Conservation (phyloP, 345 rosid species). For the Lenwebbia sp. region DNA sequence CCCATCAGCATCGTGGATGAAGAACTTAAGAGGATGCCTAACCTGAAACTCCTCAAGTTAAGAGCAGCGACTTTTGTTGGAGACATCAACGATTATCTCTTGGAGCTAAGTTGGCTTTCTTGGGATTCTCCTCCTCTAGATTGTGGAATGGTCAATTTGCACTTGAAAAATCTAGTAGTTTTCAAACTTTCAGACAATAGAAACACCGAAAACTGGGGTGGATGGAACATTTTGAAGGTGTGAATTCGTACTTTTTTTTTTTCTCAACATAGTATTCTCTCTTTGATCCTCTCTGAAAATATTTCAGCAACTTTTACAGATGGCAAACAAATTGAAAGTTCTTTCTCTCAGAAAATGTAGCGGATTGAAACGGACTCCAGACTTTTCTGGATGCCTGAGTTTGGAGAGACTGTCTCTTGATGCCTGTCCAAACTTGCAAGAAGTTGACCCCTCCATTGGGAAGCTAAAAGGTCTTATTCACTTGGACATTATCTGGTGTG, state of each 20-base stretch:
- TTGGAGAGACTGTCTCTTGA: too few relatives aligned
- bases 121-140: background rate
- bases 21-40: background rate
- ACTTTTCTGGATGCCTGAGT: too few relatives aligned
- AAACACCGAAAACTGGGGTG: background rate
- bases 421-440: too few relatives aligned
- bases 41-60: background rate
- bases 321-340: background rate
- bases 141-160: background rate
- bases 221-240: background rate
- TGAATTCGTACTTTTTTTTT: background rate
- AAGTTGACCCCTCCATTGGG: background rate
- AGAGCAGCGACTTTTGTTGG: background rate
- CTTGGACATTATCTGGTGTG: background rate
- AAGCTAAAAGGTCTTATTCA: background rate
- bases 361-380: background rate
- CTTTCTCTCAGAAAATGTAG: background rate
- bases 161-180: background rate
- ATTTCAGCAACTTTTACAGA: background rate
- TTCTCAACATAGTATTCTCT: background rate
- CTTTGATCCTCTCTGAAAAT: background rate
- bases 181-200: background rate
- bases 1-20: background rate
- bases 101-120: background rate
- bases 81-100: background rate